A percentile compares a stretch with the other conserved stretches of the same genome.
These are phyloP conservation scores for Metrosideros polymorpha DNA, from an alignment of 441 rosid species.

Conservation along the genomic window DNA sequence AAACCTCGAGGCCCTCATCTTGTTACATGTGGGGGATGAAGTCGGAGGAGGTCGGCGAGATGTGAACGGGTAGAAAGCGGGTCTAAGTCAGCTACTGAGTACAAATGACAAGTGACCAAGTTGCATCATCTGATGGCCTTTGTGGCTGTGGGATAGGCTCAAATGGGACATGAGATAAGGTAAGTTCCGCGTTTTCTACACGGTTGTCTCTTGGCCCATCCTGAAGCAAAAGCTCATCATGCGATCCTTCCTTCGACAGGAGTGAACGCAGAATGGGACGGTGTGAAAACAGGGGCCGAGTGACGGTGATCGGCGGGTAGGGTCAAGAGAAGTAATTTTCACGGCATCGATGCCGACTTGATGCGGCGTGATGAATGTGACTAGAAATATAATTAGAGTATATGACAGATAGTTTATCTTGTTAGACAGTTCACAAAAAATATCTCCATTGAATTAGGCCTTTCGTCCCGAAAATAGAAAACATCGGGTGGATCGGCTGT, in stretches of 20 bases:
- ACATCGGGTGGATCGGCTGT: accelerated
- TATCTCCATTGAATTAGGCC: neutral
- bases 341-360: neutral
- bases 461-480: neutral
- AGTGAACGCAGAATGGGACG: neutral
- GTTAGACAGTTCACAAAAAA: neutral
- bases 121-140: neutral
- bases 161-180: neutral
- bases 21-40: neutral
- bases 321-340: neutral
- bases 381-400: neutral
- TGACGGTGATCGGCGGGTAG: neutral
- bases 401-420: neutral
- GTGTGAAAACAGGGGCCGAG: neutral
- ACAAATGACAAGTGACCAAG: neutral
- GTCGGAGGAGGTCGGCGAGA: neutral
- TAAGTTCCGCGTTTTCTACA: neutral
- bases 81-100: neutral
- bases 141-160: neutral
- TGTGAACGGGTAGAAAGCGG: neutral
- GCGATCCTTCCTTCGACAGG: neutral
- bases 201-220: neutral
- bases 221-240: neutral
- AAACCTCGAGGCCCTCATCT: neutral
- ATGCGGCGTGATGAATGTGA: neutral